Base-by-base conservation (phyloP, 2,329 filamentous ascomycete species). In the Myriosclerotinia duriaeana region DNA sequence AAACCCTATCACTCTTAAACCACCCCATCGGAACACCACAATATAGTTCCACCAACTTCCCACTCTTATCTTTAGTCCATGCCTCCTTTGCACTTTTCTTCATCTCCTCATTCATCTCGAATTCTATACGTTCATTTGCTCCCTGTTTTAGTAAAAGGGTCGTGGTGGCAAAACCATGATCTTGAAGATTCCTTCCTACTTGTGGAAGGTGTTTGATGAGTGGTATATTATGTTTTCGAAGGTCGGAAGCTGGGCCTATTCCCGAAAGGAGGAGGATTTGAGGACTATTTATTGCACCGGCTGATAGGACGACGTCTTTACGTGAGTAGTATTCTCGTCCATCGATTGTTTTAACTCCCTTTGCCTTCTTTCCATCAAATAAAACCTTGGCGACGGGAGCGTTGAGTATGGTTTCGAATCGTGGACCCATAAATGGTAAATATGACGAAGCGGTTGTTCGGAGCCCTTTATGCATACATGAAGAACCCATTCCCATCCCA, bases 151-250 rank as follows among this genome's bases (percentile, higher is more conserved):
- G 78, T 4, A 77, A 76, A 65, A 80, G 78, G 3, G 77, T 77
- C 0, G 80, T 70, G 12, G 67, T 71, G n/a, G 69, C 66, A 54
- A 72, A 72, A 44, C 65, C 61, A 55, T 83, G 63, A 83, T 80
- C 70, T 82, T 84, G 80, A 1, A 88, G 78, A 75, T 89, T 88
- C 54, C 79, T 80, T 52, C 87, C 88, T n/a, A 90, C 86, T 14
- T 89, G 86, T 0, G 86, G 86, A 1, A 87, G 79, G 71, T 89
- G 80, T 3, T 68, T 85, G 42, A 88, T 70, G 3, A 87, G 77
- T 2, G 79, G 76, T 68, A 89, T 87, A 44, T 78, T 75, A 71
- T 83, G 72, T 54, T 73, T 73, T 36, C 73, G 42, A 3, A 82
- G 76, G 71, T 81, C 79, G 3, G 68, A 74, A 20, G 69, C 71